phyloP scores from a whole-genome alignment of 2,329 filamentous ascomycete genomes.

The Mycosphaerella arachidis region DNA sequence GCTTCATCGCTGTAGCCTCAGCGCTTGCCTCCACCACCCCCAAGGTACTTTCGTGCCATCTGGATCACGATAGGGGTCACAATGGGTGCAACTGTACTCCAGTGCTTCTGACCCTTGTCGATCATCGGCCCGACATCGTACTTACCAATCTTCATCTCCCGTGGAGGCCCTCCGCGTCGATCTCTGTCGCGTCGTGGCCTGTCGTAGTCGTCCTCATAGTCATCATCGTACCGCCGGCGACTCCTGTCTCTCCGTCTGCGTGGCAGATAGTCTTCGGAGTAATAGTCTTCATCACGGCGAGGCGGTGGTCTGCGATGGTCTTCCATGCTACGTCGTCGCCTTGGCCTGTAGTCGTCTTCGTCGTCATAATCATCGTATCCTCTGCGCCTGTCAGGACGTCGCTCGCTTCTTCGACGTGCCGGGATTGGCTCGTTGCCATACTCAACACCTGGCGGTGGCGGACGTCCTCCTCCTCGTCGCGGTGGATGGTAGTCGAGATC shows the following conservation, averaged over 20 bases:
- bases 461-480: constrained; percentile 22
- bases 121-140: constrained; percentile 32
- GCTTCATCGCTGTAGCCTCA: neutral
- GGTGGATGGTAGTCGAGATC: constrained; percentile 21
- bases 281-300: constrained; percentile 23
- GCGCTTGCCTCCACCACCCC: constrained; percentile 5
- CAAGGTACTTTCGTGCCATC: constrained; percentile 17
- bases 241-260: constrained; percentile 11
- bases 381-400: constrained; percentile 19
- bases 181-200: constrained; percentile 18
- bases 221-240: constrained; percentile 19
- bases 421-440: constrained; percentile 29
- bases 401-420: constrained; percentile 24
- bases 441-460: constrained; percentile 21
- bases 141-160: constrained; percentile 31
- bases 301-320: constrained; percentile 19
- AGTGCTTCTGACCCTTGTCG: constrained; percentile 34
- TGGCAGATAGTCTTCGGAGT: constrained; percentile 15
- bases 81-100: constrained; percentile 29
- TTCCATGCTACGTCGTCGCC: constrained; percentile 18
- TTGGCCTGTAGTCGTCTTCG: constrained; percentile 17
- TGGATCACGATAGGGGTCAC: constrained; percentile 28
- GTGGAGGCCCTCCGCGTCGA: constrained; percentile 18
- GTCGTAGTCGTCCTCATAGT: constrained; percentile 22
- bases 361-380: constrained; percentile 21